These are phyloP conservation scores for Acacia pycnantha DNA, from an alignment of 331 rosid genomes.

Conservation along the genomic window DNA sequence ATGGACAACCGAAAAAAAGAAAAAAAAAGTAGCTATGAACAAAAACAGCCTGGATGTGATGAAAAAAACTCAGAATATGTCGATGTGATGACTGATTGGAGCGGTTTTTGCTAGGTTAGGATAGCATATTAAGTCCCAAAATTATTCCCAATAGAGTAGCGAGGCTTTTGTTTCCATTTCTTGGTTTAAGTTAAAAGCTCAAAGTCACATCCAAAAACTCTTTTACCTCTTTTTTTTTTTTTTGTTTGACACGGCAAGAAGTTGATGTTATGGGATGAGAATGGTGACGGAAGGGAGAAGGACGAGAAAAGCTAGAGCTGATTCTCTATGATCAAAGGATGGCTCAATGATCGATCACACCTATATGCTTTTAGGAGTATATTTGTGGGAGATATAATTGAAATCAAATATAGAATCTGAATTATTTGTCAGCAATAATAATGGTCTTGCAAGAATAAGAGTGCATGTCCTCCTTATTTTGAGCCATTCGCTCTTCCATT, in stretches of 20 bases:
- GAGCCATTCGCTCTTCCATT: neutral
- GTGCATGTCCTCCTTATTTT: neutral
- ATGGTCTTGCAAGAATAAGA: neutral
- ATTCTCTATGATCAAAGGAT: neutral
- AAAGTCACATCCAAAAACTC: neutral
- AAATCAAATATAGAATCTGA: neutral
- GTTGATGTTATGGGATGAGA: neutral
- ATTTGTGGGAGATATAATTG: neutral
- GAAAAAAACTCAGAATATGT: slow-evolving; percentile 22
- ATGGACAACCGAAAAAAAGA: too few relatives aligned
- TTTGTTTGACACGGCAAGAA: slow-evolving; percentile 12
- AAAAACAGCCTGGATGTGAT: slow-evolving; percentile 12
- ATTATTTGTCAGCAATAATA: neutral
- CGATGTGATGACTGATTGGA: neutral
- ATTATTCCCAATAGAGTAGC: slow-evolving; percentile 5
- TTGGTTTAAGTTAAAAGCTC: slow-evolving; percentile 24
- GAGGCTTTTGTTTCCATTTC: neutral
- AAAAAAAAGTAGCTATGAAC: neutral
- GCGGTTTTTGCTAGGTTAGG: slow-evolving; percentile 3
- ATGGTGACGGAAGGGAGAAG: neutral
- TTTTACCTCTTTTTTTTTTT: neutral
- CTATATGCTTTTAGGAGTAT: neutral
- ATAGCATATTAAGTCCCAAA: slow-evolving; percentile 5
- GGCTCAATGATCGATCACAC: neutral
- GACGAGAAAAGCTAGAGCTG: neutral